Base-by-base conservation (phyloP, 805 yeast genomes). In the Starmerella bombi region DNA sequence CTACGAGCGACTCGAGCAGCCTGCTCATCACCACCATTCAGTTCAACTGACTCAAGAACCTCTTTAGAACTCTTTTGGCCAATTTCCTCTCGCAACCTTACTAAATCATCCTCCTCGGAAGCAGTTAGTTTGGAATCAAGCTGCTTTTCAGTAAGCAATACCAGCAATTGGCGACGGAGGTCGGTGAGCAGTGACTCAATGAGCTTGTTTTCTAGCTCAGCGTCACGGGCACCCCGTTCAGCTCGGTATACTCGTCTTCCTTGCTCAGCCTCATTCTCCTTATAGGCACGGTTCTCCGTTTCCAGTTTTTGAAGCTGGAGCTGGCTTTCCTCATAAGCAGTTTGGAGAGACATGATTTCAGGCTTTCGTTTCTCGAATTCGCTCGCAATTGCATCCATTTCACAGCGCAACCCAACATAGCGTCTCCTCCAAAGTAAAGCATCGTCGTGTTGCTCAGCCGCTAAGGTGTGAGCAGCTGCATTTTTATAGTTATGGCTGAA, bases 341-440 rank as follows among this genome's bases (percentile, higher is more conserved):
- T 22, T 18, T 37, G 40, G 16, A 45, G 34, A 12, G 41, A 38
- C 17, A 32, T n/a, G 7, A 88, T 69, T 2, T 77, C 63, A 0
- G 97, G 96, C 41, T 82, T 75, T 52, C 80, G 77, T 23, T 71
- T 67, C 52, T 84, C 93, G 46, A 86, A 64, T 57, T 85, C 95
- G 16, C 67, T 66, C 25, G 85, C 74, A 49, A 88, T 75, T 1
- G 67, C 64, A 50, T 80, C 78, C 43, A 86, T 65, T 57, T 83
- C 88, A 27, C 64, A 59, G 41, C 85, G 80, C 44, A 88, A 65
- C 40, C 71, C 69, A 42, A 74, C 75, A 50, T 81, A 83, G 38
- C 80, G 78, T 15, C 77, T 68, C 51, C 75, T 72, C 58, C 84
- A 94, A 39, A 73, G 69, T 3, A 73, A 67, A 36, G 82, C 62